Evolutionary conservation across 2,329 filamentous ascomycete genomes (phyloP).

Genomic region (Fusarium transvaalense): DNA sequence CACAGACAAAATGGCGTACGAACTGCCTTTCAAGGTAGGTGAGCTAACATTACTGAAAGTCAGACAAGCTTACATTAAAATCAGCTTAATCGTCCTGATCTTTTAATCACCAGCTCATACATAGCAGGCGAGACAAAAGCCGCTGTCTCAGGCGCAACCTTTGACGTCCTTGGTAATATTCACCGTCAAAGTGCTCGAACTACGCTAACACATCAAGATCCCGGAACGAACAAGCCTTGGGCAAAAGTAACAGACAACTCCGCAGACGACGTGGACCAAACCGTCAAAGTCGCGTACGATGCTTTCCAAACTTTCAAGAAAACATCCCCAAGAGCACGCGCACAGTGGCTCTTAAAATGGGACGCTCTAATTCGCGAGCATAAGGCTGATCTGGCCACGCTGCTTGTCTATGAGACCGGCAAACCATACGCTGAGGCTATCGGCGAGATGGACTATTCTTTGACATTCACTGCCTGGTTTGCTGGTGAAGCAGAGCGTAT

Average conservation of each 20-base stretch:
- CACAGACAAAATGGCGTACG: neutral
- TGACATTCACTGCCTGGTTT: conserved; percentile 69
- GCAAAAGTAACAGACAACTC: conserved; percentile 10
- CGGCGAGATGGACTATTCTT: conserved; percentile 68
- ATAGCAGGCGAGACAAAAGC: neutral
- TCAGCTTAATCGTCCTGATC: conserved; percentile 13
- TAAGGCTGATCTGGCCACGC: conserved; percentile 55
- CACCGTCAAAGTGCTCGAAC: neutral
- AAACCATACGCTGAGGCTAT: conserved; percentile 67
- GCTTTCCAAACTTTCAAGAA: conserved; percentile 57
- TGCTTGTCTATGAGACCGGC: conserved; percentile 65
- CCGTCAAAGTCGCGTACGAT: conserved; percentile 44
- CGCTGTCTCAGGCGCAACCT: conserved; percentile 2
- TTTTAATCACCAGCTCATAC: conserved; percentile 10
- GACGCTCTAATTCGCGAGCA: conserved; percentile 53
- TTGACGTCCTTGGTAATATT: conserved; percentile 14
- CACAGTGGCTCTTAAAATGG: conserved; percentile 54
- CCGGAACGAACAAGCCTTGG: conserved; percentile 16
- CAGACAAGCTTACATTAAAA: rapidly evolving
- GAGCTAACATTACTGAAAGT: rapidly evolving
- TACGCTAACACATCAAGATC: conserved; percentile 4
- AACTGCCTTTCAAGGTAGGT: conserved; percentile 2
- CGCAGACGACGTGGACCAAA: conserved; percentile 48
- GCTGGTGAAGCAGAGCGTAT: conserved; percentile 58
- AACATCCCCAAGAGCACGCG: conserved; percentile 51